Evolutionary conservation across 495 filamentous ascomycete species (phyloP).

Genomic region (Aspergillus bertholletiae): DNA sequence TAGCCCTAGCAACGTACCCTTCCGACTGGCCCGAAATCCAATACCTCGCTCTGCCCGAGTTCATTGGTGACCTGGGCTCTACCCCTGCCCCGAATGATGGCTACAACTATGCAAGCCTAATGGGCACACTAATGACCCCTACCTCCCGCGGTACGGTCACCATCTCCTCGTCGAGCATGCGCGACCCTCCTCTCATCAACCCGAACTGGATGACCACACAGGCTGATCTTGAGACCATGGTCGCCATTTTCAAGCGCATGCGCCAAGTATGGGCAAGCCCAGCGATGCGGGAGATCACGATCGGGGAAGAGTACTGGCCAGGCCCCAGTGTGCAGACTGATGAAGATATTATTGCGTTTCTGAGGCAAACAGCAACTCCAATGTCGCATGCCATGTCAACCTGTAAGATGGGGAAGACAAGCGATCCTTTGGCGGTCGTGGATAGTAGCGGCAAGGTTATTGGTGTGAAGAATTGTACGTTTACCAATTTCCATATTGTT

Average conservation of each 20-base stretch:
- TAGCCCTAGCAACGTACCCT: slow-evolving; percentile 24
- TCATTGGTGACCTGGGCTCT: slow-evolving; percentile 31
- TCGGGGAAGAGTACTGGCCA: slow-evolving; percentile 33
- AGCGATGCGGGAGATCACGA: slow-evolving; percentile 1
- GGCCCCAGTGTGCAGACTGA: slow-evolving; percentile 34
- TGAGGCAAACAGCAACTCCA: slow-evolving; percentile 29
- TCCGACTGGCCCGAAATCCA: slow-evolving; percentile 57
- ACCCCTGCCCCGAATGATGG: slow-evolving; percentile 25
- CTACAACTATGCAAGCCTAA: slow-evolving; percentile 42
- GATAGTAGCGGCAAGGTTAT: slow-evolving; percentile 37
- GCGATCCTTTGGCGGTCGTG: slow-evolving; percentile 38
- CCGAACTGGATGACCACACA: slow-evolving; percentile 42
- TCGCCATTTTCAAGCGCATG: slow-evolving; percentile 39
- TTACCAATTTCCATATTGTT: too few species aligned
- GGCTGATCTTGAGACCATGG: slow-evolving; percentile 34
- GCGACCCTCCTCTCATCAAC: slow-evolving; percentile 49
- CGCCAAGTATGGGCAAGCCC: slow-evolving; percentile 20
- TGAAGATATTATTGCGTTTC: slow-evolving; percentile 36
- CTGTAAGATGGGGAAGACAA: slow-evolving; percentile 38
- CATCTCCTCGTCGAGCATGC: slow-evolving; percentile 39
- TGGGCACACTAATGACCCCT: slow-evolving; percentile 42
- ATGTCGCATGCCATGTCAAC: slow-evolving; percentile 47
- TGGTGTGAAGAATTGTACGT: too few species aligned
- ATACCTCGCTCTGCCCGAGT: slow-evolving; percentile 29
- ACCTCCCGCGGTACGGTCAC: slow-evolving; percentile 54